Conservation (phyloP, 2,329 filamentous ascomycete species). For the Xenoacremonium recifei region DNA sequence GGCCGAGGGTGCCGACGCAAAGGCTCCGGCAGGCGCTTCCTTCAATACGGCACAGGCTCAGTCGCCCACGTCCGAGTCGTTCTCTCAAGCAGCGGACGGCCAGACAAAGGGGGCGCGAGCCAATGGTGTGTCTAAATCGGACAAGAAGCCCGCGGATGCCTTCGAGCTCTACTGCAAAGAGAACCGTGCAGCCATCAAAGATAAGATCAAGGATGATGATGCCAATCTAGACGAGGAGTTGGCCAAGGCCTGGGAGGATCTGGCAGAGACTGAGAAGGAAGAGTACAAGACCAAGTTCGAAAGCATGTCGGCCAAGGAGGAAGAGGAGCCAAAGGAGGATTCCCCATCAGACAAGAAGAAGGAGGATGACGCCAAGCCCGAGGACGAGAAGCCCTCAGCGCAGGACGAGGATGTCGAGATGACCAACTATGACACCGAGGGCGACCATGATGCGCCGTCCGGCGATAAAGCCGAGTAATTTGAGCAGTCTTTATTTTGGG, state of each 20-base stretch:
- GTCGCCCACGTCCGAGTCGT: constrained; percentile 50
- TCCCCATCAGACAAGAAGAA: constrained; percentile 15
- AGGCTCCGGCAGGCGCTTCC: constrained; percentile 37
- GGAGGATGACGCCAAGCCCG: constrained; percentile 21
- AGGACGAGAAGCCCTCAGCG: constrained; percentile 29
- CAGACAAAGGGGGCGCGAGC: constrained; percentile 29
- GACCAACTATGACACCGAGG: constrained; percentile 45
- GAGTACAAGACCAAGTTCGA: constrained; percentile 42
- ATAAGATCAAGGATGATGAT: constrained; percentile 41
- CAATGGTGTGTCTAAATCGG: constrained; percentile 41
- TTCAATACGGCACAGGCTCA: constrained; percentile 48
- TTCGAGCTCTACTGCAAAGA: constrained; percentile 57
- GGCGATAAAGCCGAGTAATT: constrained; percentile 35
- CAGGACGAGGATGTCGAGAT: constrained; percentile 52
- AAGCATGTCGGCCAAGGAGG: constrained; percentile 21
- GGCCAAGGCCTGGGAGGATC: constrained; percentile 52
- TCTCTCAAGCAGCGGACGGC: constrained; percentile 32
- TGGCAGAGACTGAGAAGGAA: constrained; percentile 48
- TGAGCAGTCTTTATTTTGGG: constrained; percentile 3
- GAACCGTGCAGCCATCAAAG: constrained; percentile 42
- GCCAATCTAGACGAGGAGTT: constrained; percentile 53
- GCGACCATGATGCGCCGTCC: constrained; percentile 34
- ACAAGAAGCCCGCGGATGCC: constrained; percentile 45
- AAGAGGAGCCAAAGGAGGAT: constrained; percentile 23
- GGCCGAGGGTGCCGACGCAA: constrained; percentile 42